phyloP scores from a whole-genome alignment of 371 early-diverging fungal species.

The Parasitella parasitica region DNA sequence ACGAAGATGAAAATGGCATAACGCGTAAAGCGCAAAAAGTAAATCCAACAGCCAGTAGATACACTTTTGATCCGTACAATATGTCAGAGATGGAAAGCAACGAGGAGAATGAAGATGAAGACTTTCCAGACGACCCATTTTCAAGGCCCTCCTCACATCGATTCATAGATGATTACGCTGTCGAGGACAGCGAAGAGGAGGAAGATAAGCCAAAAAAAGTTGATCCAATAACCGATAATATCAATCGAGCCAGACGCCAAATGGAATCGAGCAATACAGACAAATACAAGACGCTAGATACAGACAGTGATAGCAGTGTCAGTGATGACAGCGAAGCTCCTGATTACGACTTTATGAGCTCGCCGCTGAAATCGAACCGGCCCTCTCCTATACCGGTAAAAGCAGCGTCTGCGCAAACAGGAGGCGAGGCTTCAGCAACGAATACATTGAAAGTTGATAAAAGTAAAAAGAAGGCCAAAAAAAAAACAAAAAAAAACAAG shows the following conservation, averaged over 20 bases:
- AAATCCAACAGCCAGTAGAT: too few species aligned
- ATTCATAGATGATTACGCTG: constrained; percentile 5
- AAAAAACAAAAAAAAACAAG: neutral
- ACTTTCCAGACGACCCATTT: neutral
- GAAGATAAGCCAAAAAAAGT: neutral
- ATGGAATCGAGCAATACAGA: neutral
- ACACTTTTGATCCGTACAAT: neutral
- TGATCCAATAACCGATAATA: neutral
- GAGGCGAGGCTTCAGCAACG: neutral
- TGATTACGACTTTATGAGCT: neutral
- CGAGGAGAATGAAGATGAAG: neutral
- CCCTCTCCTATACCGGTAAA: neutral
- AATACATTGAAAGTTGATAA: neutral
- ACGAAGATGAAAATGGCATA: neutral
- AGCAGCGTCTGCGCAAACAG: neutral
- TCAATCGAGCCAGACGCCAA: neutral
- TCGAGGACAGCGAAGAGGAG: neutral
- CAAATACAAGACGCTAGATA: neutral
- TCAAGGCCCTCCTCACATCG: neutral
- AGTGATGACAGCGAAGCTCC: neutral
- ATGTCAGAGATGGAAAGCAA: too few species aligned
- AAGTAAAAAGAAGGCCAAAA: neutral
- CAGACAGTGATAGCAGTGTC: neutral
- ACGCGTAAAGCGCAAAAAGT: too few species aligned
- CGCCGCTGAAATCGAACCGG: neutral